phyloP scores from a whole-genome alignment of 768 basidiomycete species.

The Hydnum rufescens region DNA sequence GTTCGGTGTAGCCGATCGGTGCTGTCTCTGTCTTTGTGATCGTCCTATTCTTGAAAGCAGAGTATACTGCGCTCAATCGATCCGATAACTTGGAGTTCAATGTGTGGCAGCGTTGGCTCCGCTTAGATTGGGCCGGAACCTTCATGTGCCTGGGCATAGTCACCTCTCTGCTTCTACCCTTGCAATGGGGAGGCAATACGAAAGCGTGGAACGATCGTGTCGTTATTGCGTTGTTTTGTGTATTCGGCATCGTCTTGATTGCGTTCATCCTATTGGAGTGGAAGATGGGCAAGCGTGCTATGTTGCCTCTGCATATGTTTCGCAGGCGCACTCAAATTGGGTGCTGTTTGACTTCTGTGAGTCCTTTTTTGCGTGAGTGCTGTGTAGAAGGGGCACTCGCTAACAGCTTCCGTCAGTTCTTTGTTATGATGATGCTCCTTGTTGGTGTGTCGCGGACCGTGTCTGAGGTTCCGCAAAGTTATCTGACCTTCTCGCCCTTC shows the following conservation, averaged over 20 bases:
- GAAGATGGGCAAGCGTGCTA: conserved; percentile 18
- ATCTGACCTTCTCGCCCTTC: too few relatives aligned
- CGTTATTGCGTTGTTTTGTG: conserved; percentile 17
- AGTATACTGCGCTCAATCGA: conserved; percentile 11
- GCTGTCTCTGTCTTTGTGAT: conserved; percentile 18
- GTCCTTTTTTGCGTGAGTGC: too few relatives aligned
- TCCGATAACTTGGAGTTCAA: conserved; percentile 10
- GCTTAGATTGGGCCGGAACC: conserved; percentile 23
- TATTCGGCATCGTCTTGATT: conserved; percentile 15
- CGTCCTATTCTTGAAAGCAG: conserved; percentile 16
- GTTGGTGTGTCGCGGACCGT: too few relatives aligned
- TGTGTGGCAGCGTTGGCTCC: conserved; percentile 7
- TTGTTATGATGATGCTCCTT: too few relatives aligned
- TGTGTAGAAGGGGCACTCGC: too few relatives aligned
- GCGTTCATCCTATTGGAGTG: conserved; percentile 19
- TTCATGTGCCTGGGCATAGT: conserved; percentile 18
- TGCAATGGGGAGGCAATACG: conserved; percentile 24
- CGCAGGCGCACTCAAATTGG: conserved; percentile 17
- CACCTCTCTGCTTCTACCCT: conserved; percentile 22
- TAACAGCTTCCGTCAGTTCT: too few relatives aligned
- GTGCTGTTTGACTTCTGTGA: conserved; percentile 12
- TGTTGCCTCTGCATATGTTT: conserved; percentile 20
- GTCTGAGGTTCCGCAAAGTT: too few relatives aligned
- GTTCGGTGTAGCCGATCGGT: conserved; percentile 12
- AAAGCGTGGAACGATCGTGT: conserved; percentile 20